Percentiles rank a stretch among this genome's conserved stretches.
Conservation (phyloP, 306 rosid genomes). For the Begonia loranthoides region DNA sequence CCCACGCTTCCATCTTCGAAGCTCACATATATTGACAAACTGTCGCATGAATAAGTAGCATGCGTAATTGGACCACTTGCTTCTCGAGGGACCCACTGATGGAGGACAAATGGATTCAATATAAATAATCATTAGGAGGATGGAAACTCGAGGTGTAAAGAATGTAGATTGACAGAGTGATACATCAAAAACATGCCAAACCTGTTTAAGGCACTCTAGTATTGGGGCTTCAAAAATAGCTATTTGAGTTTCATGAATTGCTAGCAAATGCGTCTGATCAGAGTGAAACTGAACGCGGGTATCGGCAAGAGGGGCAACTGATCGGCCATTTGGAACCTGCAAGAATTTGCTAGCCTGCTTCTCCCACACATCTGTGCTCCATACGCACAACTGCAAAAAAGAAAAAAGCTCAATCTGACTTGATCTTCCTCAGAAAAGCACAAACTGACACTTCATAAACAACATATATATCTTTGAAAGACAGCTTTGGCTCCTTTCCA, state of each 20-base stretch:
- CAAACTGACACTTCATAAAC: neutral
- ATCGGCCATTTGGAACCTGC: conserved; percentile 60
- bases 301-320: conserved; percentile 63
- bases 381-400: conserved; percentile 74
- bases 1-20: conserved; percentile 88
- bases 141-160: too few relatives aligned
- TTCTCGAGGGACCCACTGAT: conserved; percentile 63
- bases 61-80: conserved; percentile 89
- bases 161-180: neutral
- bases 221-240: conserved; percentile 87
- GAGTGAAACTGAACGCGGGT: conserved; percentile 89
- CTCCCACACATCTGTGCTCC: conserved; percentile 98
- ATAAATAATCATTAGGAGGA: too few relatives aligned
- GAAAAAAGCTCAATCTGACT: conserved; percentile 8
- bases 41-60: conserved; percentile 89
- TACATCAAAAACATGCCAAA: conserved; percentile 8
- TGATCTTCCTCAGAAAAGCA: neutral
- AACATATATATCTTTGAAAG: neutral
- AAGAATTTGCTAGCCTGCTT: conserved; percentile 62
- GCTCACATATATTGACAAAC: conserved; percentile 81
- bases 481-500: too few relatives aligned
- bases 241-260: conserved; percentile 92
- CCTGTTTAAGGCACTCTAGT: conserved; percentile 90
- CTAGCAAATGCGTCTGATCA: conserved; percentile 84
- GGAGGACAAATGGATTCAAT: conserved; percentile 6